Base-by-base conservation (phyloP, 2,329 filamentous ascomycete species). In the Dryadomyces quercus-mongolicae region DNA sequence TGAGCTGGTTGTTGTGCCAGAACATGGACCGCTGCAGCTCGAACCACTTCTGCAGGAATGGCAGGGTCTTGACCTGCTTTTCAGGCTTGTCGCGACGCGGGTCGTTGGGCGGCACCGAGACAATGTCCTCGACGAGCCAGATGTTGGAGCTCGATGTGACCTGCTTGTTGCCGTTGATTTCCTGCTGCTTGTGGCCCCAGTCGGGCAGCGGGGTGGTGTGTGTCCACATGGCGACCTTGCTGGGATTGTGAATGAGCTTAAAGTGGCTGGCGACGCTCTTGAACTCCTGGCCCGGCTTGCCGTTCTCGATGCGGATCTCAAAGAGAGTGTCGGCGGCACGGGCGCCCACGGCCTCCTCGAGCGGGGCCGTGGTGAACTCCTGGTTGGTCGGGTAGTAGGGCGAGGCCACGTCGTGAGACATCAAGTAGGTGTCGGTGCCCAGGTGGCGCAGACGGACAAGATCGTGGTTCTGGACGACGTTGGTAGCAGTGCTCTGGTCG, bases 121-220 rank as follows among this genome's bases (percentile, higher is more conserved):
- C 81, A 52, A 97, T 87, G 59, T 95, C 88, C 63, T 98, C 93
- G 15, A 91, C 86, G 62, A 86, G 85, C 93, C 93, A 98, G 58
- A 95, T 78, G 67, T 98, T 98, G 67, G 89, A 95, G 66, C 86
- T 84, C 58, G 92, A 87, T 31, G 83, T 76, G 53, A 94, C 74
- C 67, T 95, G 94, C 80, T 98, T 98, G 77, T 98, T 98, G 57
- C 93, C 93, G 69, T 98, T 98, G 75, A 98, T 96, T 68, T 98
- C 93, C 65, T 95, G 92, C 70, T 98, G 93, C 69, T 94, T 93
- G 74, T 87, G 92, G 25, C 80, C 93, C 93, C 93, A 98, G 4
- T 98, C 93, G 5, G 93, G 93, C n/a, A 98, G 81, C 51, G 93
- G 88, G 56, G 84, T 93, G 40, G 86, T 86, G 69, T 97, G 92